phyloP scores from a whole-genome alignment of 495 filamentous ascomycete genomes.

The Xylaria venustula region DNA sequence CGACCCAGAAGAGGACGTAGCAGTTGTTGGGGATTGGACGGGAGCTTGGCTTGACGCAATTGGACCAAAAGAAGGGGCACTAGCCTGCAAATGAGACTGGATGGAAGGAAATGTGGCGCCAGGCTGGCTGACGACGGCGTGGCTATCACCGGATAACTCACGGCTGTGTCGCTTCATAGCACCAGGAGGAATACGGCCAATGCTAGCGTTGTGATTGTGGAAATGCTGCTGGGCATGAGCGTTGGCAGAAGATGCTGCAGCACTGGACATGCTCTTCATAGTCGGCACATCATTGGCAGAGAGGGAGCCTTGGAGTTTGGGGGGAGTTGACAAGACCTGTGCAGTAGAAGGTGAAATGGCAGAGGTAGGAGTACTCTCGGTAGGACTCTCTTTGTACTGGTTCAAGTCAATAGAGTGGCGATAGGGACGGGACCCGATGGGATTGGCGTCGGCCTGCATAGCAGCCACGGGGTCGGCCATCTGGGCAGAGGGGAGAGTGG shows the following conservation, averaged over 20 bases:
- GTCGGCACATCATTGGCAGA: constrained; percentile 91
- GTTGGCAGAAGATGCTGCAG: constrained; percentile 37
- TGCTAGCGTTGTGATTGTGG: constrained; percentile 77
- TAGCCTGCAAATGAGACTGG: constrained; percentile 72
- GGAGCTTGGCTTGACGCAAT: constrained; percentile 33
- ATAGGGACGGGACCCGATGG: constrained; percentile 47
- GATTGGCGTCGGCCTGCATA: constrained; percentile 32
- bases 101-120: constrained; percentile 49
- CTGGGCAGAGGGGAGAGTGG: constrained; percentile 54
- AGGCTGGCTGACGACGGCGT: constrained; percentile 42
- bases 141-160: constrained; percentile 55
- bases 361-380: constrained; percentile 26
- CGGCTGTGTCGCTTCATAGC: constrained; percentile 65
- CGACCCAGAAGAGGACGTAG: constrained; percentile 33
- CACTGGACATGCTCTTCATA: constrained; percentile 54
- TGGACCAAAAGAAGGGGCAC: constrained; percentile 68
- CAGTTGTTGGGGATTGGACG: constrained; percentile 26
- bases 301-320: constrained; percentile 80
- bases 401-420: constrained; percentile 57
- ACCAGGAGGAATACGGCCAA: constrained; percentile 71
- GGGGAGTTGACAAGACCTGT: constrained; percentile 53
- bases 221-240: constrained; percentile 75
- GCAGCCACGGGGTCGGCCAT: constrained; percentile 27
- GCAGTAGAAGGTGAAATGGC: constrained; percentile 37
- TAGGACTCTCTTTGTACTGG: constrained; percentile 33